phyloP scores from a whole-genome alignment of 1,284 basidiomycete genomes.

The Trichosporon faecale region DNA sequence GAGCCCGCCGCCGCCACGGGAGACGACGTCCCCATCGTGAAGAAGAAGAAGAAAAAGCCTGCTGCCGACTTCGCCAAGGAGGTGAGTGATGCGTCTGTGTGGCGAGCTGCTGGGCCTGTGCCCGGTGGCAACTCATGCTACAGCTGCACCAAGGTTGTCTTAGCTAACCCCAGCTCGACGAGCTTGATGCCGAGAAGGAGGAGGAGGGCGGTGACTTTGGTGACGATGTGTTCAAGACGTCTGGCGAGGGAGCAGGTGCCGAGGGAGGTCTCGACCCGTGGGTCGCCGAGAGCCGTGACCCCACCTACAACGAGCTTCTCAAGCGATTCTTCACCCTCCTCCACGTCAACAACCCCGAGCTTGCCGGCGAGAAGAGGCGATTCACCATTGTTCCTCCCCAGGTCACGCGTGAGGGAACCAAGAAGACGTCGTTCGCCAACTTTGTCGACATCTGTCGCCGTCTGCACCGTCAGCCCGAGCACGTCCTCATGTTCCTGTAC shows the following conservation, averaged over 20 bases:
- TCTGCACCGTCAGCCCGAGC: constrained; percentile 99
- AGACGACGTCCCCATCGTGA: constrained; percentile 56
- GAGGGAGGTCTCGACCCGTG: constrained; percentile 60
- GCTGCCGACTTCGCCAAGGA: constrained; percentile 71
- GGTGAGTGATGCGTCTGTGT: constrained; percentile 48
- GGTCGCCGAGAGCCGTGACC: constrained; percentile 90
- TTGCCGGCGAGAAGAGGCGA: constrained; percentile 82
- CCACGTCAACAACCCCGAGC: constrained; percentile 89
- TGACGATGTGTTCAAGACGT: constrained; percentile 70
- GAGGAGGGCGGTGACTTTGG: constrained; percentile 74
- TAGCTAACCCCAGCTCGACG: constrained; percentile 39
- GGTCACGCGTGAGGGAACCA: constrained; percentile 88
- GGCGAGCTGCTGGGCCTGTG: not conserved
- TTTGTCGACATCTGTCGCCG: constrained; percentile 96
- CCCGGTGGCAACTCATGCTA: not conserved
- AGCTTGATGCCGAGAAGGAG: constrained; percentile 55
- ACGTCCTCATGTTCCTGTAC: constrained; percentile 96
- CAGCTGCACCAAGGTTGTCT: not conserved
- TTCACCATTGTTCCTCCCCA: constrained; percentile 98
- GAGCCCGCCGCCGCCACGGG: constrained; percentile 22
- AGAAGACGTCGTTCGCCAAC: constrained; percentile 94
- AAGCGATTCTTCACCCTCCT: constrained; percentile 87
- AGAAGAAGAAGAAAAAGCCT: constrained; percentile 56
- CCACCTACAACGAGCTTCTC: constrained; percentile 88
- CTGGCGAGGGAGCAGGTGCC: constrained; percentile 57